Evolutionary conservation across 1,284 basidiomycete genomes (phyloP), one percentile per base, ranked within the genome.

Genomic region (Psilocybe mexicana): DNA sequence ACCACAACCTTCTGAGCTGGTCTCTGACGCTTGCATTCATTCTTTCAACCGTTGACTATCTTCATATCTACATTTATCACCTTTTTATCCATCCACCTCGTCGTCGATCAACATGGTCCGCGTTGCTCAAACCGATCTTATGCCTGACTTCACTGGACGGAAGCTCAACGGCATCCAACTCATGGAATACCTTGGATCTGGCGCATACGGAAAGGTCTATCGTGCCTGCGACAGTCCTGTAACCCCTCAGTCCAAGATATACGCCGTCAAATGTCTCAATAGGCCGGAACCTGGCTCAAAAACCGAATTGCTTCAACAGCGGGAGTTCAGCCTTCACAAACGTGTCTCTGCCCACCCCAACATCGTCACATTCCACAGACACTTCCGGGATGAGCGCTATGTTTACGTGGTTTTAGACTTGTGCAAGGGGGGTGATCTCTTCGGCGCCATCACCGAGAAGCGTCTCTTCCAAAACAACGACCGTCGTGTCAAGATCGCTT

Each of bases 181-280:
- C 61, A 71, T 86, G 60, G 80, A 84, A 57, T 78, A 83, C 50
- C 79, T 94, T 53, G 93, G 90, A 44, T 77, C 85, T 46, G 93
- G 93, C 40, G 87, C 88, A 8, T 93, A 92, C 64, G 92, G 92
- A 51, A 85, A 87, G 56, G 92, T 94, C 63, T 94, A 94, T 74
- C 81, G 83, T 56, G 90, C 87, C 14, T 69, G 85, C 52, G 86
- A 89, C 63, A 66, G 67, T 50, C 66, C 64, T 30, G 78, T 70
- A 60, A 70, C 73, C 40, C 65, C 64, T 45, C 71, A 76, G 42
- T 74, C 72, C 8, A 62, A 72, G 53, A 77, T 78, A 70, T 85
- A 76, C 57, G 93, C 93, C 11, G 83, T 95, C 74, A 96, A 96
- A 42, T 78, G 76, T 63, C 71, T 80, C 44, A 69, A 73, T 60